Evolutionary conservation across 176 grass and related monocot genomes (phyloP).

Genomic region (Urochloa ruziziensis): DNA sequence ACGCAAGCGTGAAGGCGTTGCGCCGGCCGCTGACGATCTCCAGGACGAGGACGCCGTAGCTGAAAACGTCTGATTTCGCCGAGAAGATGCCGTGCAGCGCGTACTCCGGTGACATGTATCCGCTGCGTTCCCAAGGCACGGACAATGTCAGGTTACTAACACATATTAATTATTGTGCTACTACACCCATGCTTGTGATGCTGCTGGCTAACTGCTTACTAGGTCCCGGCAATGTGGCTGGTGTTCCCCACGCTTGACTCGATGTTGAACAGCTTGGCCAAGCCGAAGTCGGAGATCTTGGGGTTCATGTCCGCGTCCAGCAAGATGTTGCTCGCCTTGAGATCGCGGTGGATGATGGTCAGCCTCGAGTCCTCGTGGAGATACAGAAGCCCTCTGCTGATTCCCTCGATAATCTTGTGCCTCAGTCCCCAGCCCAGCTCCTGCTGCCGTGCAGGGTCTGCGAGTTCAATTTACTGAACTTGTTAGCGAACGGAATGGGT

Average conservation of each 20-base stretch:
- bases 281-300: conserved; percentile 66
- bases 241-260: conserved; percentile 46
- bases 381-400: conserved; percentile 50
- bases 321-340: conserved; percentile 56
- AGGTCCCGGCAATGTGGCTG: conserved; percentile 44
- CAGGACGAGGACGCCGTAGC: conserved; percentile 49
- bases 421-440: conserved; percentile 40
- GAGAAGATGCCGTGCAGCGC: conserved; percentile 48
- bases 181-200: too few species aligned
- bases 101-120: conserved; percentile 78
- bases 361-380: conserved; percentile 66
- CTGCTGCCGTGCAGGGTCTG: conserved; percentile 21
- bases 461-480: too few species aligned
- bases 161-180: too few species aligned
- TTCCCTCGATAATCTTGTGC: conserved; percentile 54
- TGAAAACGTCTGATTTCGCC: conserved; percentile 59
- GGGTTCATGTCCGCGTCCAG: conserved; percentile 51
- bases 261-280: conserved; percentile 47
- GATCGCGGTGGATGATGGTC: conserved; percentile 51
- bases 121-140: too few species aligned
- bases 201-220: too few species aligned
- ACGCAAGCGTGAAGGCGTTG: not conserved
- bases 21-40: conserved; percentile 49
- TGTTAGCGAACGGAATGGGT: too few species aligned
- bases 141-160: too few species aligned